Base-by-base conservation (phyloP, 768 basidiomycete species). In the Termitomyces sp. region DNA sequence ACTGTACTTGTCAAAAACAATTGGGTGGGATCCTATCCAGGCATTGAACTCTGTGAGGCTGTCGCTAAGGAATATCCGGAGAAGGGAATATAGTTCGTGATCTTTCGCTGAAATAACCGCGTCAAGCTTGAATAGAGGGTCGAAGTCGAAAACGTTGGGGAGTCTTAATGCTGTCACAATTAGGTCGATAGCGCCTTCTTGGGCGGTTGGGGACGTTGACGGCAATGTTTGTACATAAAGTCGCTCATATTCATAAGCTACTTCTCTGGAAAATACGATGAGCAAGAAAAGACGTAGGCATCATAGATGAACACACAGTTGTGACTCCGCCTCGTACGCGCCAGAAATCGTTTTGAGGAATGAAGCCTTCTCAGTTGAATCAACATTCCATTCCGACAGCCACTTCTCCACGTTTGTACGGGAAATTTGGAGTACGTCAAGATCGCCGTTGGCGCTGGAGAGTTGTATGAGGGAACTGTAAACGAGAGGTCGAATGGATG, bases 121-220 rank as follows among this genome's bases (percentile, higher is more conserved):
- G 51, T 91, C 85, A 38, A 95, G 75, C 56, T 85, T 87, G 76
- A 92, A 85, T 27, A 92, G 71, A 7, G 84, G 68, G 67, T 94
- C 91, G 63, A 94, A 89, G 70, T 95, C 86, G 68, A 94, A 90
- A 54, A 89, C 67, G 13, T 73, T 71, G 3, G 88, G 84, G 35
- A 85, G 73, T 32, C 83, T 80, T 31, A 93, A 76, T 18, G 88
- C 85, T 7, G 80, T 73, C 6, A 82, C 78, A 57, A 92, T 84
- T 33, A 80, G 70, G 32, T 85, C 78, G 23, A 85, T 60, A 9
- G 86, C 86, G 42, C 82, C 85, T 4, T 72, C 46, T 54, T 79
- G 72, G 16, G 82, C 75, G 10, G 73, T 67, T 22, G 81, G 70
- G 0, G 85, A 84, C 1, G 78, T 72, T 2, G 82, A 53, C 3